A percentile compares a stretch with the other conserved stretches of the same genome.
These are phyloP conservation scores for Onygena corvina DNA, from an alignment of 2,329 filamentous ascomycete genomes.

Conservation along the genomic window DNA sequence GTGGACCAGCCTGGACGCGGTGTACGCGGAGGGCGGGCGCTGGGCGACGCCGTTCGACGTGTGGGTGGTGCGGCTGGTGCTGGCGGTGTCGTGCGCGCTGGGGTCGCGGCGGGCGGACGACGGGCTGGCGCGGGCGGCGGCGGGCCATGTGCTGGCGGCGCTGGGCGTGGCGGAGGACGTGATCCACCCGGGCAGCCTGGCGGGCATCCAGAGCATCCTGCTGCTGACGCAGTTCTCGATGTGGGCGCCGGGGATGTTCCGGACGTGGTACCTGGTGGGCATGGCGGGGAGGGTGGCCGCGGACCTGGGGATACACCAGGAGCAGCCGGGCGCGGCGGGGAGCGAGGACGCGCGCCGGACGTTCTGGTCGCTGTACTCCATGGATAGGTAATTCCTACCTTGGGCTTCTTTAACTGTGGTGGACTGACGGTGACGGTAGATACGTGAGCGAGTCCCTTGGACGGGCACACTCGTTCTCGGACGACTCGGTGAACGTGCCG, in stretches of 20 bases:
- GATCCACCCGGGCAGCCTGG: constrained; percentile 69
- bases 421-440: constrained; percentile 34
- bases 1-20: constrained; percentile 63
- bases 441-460: constrained; percentile 81
- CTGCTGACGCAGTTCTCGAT: constrained; percentile 81
- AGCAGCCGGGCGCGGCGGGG: constrained; percentile 61
- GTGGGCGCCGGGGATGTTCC: constrained; percentile 80
- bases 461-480: constrained; percentile 83
- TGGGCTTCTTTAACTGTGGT: background rate
- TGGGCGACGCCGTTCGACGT: constrained; percentile 56
- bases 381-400: constrained; percentile 51
- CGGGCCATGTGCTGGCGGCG: constrained; percentile 52
- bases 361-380: constrained; percentile 80
- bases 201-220: constrained; percentile 76
- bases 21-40: constrained; percentile 60
- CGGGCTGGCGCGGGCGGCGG: constrained; percentile 50
- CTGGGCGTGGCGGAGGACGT: constrained; percentile 70
- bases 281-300: constrained; percentile 78
- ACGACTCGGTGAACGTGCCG: constrained; percentile 73
- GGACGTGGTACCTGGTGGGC: constrained; percentile 86
- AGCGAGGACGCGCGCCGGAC: constrained; percentile 63
- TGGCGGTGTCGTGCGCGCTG: constrained; percentile 67
- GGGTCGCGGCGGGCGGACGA: constrained; percentile 57
- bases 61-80: constrained; percentile 79
- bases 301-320: constrained; percentile 86